Base-by-base conservation (phyloP, 1,284 basidiomycete species). In the Mycena sp. region DNA sequence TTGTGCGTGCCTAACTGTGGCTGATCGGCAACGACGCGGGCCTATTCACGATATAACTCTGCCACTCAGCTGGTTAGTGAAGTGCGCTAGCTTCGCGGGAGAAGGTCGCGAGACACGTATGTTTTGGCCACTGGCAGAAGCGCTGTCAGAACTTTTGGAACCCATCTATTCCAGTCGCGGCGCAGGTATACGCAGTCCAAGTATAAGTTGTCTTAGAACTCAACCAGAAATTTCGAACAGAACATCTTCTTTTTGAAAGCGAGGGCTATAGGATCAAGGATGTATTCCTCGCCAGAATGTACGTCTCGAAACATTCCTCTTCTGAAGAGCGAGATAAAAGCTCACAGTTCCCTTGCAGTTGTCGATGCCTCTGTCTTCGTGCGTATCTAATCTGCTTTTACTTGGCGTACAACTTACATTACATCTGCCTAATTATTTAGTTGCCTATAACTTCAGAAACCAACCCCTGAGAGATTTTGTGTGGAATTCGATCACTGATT, bases 1-100 rank as follows among this genome's bases (percentile, higher is more conserved):
- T 1, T 76, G 79, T 41, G 74, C 75, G 1, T 73, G 76, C 2
- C 69, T 80, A 16, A 72, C 81, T 4, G 53, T 86, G 0, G 70
- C 78, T 3, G 70, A 68, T 53, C 74, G 72, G 17, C 58, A 73
- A 30, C 64, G 71, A 17, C 67, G 45, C 1, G 66, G 61, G 0
- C 71, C 69, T 14, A 69, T 85, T 0, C 81, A 87, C 53, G 76
- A 78, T 12, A 66, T 83, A 16, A 80, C 80, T 2, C 74, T 87
- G 28, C 85, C 85, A 0, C 77, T 80, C 17, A 81, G 78, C 52
- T 87, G 84, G 84, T 61, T 85, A 12, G 55, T 75, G 4, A 70
- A 69, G 3, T 67, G 65, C 61, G 38, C 35, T 23, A 63, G 45
- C 23, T 44, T 67, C 5, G 46, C 37, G 12, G 61, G 61, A 23